Percentiles rank a stretch among this genome's conserved stretches.
Conservation (phyloP, 2,329 filamentous ascomycete species). For the Phaeosphaeriaceae sp. region DNA sequence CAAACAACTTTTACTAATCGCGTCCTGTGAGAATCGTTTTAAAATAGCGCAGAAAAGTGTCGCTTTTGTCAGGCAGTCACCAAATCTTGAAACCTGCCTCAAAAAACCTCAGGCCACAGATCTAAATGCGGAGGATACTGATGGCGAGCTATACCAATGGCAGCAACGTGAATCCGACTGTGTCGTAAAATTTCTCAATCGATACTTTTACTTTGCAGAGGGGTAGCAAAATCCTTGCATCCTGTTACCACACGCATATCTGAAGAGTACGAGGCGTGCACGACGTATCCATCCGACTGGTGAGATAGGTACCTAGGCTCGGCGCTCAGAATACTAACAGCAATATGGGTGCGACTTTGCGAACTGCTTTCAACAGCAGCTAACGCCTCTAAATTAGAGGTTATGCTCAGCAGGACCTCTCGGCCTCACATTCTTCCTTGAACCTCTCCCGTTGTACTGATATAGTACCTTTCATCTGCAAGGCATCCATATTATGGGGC, state of each 20-base stretch:
- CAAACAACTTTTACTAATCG: no score
- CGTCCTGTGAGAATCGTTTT: no score
- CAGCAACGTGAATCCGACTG: background rate
- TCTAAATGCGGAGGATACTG: no score
- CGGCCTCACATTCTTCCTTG: background rate
- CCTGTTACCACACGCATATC: no score
- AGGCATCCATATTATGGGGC: constrained; percentile 19
- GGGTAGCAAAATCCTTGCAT: no score
- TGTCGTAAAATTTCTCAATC: no score
- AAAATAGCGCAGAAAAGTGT: background rate
- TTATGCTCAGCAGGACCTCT: background rate
- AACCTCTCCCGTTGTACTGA: constrained; percentile 14
- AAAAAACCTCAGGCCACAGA: background rate
- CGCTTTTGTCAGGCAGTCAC: background rate
- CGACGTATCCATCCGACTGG: no score
- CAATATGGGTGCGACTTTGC: background rate
- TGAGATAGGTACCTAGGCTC: no score
- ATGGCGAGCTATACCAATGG: background rate
- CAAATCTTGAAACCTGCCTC: constrained; percentile 1
- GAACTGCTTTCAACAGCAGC: background rate
- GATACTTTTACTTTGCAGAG: no score
- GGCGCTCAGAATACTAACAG: background rate
- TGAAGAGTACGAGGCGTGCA: no score
- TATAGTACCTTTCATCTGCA: constrained; percentile 15
- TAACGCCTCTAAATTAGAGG: background rate